Percentiles rank a stretch among this genome's conserved stretches.
Conservation (phyloP, 345 rosid species). For the Murraya paniculata region DNA sequence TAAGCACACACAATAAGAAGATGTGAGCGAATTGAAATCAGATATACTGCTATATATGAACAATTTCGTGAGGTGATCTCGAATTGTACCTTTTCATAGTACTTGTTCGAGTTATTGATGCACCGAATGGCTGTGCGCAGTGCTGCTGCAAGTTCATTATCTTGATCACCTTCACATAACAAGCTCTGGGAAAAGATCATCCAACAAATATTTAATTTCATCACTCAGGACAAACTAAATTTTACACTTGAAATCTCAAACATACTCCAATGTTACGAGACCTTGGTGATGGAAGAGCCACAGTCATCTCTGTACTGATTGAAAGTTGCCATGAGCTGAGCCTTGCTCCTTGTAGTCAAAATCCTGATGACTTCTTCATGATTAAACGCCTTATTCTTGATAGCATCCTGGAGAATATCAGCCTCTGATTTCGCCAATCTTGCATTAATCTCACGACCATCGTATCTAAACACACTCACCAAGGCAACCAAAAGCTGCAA, state of each 20-base stretch:
- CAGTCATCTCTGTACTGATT: conserved; percentile 50
- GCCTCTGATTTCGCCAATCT: conserved; percentile 50
- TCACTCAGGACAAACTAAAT: too few relatives aligned
- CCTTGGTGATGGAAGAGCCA: conserved; percentile 54
- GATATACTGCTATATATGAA: not conserved
- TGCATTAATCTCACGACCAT: conserved; percentile 45
- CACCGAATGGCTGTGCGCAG: conserved; percentile 45
- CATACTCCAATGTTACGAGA: not conserved
- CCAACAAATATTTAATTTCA: not conserved
- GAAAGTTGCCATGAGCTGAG: conserved; percentile 59
- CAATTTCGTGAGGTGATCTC: not conserved
- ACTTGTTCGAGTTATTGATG: conserved; percentile 41
- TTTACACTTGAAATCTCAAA: not conserved
- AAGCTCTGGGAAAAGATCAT: conserved; percentile 16
- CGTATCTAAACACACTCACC: conserved; percentile 52
- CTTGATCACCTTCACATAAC: conserved; percentile 19
- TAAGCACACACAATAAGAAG: not conserved
- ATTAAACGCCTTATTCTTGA: conserved; percentile 39
- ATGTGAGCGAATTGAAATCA: not conserved
- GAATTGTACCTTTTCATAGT: conserved; percentile 53
- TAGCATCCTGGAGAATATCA: conserved; percentile 41
- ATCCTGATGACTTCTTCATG: conserved; percentile 61
- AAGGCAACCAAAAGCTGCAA: conserved; percentile 56
- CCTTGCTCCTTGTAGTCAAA: conserved; percentile 57
- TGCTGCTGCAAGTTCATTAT: conserved; percentile 13